Evolutionary conservation across 805 yeast species (phyloP), one percentile per base, ranked within the genome.

Genomic region (Ogataea naganishii): DNA sequence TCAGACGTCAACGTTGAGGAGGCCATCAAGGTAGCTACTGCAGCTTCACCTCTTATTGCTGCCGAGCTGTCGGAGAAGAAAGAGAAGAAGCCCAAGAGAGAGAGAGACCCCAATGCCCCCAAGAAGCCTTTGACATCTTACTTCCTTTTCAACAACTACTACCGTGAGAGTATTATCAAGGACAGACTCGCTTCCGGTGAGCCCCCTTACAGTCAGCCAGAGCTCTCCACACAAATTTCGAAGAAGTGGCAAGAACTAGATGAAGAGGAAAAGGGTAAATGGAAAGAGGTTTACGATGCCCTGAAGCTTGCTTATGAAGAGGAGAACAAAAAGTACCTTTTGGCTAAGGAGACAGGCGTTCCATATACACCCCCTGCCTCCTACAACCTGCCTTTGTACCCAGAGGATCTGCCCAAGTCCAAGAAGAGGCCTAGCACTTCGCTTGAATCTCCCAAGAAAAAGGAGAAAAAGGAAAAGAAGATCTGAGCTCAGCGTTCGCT

Each of bases 71-170:
- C 50, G 41, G 35, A 47, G 26, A 65, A 64, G 53, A 64, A 62
- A 41, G 56, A 54, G 34, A 78, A 72, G 58, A 73, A 70, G 46
- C 63, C 60, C 46, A 66, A 64, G 45, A 61, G 52, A 22, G 65
- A 58, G 31, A 64, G 58, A 44, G 97, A 89, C 57, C 96, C 96
- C 30, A 79, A 82, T 47, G 96, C 95, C 26, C 98, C 98, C 36
- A 85, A 83, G 66, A 86, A 86, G 49, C 97, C 98, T 11, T 64
- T 84, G 48, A 86, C 96, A 14, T 80, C 83, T 26, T 88, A 76
- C 62, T 82, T 89, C 55, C 69, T 76, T 24, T 89, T 75, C 57
- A 75, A 84, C 31, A 77, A 80, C 40, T 75, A 73, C 41, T 71
- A 75, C 40, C 76, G 95, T 47, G 80, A 79, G 38, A 61, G 67